phyloP scores from a whole-genome alignment of 768 basidiomycete genomes.

The Mycena pura region DNA sequence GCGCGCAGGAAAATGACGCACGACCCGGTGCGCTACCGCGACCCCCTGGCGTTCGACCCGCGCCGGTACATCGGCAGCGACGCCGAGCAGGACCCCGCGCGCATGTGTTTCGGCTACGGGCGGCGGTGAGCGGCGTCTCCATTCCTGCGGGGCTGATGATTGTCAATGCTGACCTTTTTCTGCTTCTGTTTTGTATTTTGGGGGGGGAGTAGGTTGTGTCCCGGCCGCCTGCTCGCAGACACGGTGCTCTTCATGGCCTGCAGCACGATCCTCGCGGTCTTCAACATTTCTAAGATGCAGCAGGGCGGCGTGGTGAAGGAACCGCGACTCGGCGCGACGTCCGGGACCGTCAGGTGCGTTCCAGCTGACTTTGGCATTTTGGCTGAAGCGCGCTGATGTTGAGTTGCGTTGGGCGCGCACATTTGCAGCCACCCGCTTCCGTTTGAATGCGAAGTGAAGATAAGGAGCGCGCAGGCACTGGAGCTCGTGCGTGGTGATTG shows the following conservation, averaged over 20 bases:
- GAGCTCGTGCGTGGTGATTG: neutral
- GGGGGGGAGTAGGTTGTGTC: neutral
- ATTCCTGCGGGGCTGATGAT: neutral
- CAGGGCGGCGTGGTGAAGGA: neutral
- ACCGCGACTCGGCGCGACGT: neutral
- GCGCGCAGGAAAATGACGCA: conserved; percentile 27
- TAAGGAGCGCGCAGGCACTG: neutral
- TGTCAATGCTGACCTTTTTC: too few relatives aligned
- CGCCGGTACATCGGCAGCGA: conserved; percentile 7
- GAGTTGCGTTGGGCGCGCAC: too few relatives aligned
- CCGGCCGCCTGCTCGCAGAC: conserved; percentile 6
- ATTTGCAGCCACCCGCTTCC: conserved; percentile 4
- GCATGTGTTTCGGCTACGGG: conserved; percentile 14
- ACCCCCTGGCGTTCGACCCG: conserved; percentile 22
- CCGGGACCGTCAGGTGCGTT: conserved; percentile 9
- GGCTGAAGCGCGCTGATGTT: neutral
- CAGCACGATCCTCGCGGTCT: conserved; percentile 8
- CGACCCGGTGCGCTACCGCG: conserved; percentile 12
- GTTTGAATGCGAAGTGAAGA: conserved; percentile 7
- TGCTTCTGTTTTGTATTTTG: neutral
- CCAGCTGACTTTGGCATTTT: neutral
- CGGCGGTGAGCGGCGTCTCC: conserved; percentile 15
- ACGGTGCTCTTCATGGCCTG: conserved; percentile 4
- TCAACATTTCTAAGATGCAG: conserved; percentile 5
- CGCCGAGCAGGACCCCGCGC: conserved; percentile 6